phyloP scores from a whole-genome alignment of 1,284 basidiomycete species.

The Heterobasidion parviporum region DNA sequence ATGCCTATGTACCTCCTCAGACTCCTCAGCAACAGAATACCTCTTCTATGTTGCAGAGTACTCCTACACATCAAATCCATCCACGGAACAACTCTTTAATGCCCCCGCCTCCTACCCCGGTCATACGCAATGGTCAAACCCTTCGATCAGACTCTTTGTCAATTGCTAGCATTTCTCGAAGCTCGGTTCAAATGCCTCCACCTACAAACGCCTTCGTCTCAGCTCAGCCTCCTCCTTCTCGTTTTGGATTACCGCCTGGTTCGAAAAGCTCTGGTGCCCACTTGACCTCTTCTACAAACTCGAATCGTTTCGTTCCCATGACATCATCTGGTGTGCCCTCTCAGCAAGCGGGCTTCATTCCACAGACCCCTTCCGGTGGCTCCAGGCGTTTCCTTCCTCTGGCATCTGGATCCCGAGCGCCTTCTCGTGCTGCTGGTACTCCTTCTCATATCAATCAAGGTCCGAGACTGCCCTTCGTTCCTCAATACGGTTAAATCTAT shows the following conservation, averaged over 20 bases:
- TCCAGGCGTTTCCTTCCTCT: conserved; percentile 21
- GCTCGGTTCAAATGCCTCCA: conserved; percentile 6
- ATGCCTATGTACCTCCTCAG: conserved; percentile 42
- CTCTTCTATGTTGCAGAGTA: neutral
- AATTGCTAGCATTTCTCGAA: neutral
- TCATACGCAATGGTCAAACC: conserved; percentile 16
- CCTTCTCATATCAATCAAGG: conserved; percentile 11
- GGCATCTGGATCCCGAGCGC: conserved; percentile 17
- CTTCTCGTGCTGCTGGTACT: conserved; percentile 17
- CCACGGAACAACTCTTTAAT: conserved; percentile 4
- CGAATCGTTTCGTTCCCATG: conserved; percentile 16
- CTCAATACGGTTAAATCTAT: conserved; percentile 22
- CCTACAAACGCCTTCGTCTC: conserved; percentile 2
- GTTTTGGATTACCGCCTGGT: neutral
- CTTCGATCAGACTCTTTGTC: conserved; percentile 1
- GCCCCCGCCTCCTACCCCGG: conserved; percentile 16
- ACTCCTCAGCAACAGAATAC: conserved; percentile 24
- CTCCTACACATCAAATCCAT: neutral
- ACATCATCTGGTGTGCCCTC: conserved; percentile 4
- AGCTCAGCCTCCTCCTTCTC: neutral
- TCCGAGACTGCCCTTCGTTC: conserved; percentile 42
- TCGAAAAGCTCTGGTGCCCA: neutral
- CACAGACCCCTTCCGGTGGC: conserved; percentile 11
- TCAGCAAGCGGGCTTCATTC: conserved; percentile 7
- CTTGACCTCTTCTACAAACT: neutral